Base-by-base conservation (phyloP, 768 basidiomycete species). In the Lactifluus volemus region DNA sequence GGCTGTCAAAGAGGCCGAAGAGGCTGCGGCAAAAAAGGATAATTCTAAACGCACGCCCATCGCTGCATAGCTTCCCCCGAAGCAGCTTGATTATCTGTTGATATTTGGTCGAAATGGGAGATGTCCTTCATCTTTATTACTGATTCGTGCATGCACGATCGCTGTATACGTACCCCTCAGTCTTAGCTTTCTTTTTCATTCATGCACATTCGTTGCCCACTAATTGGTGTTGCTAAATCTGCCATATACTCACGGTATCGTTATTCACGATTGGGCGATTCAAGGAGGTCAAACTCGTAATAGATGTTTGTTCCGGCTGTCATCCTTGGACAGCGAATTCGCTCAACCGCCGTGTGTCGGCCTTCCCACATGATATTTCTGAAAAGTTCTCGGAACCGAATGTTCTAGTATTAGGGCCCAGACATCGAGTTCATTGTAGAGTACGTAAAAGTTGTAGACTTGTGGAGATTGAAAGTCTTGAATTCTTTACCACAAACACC, bases 81-180 rank as follows among this genome's bases (percentile, higher is more conserved):
- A 19, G 51, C 49, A 39, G 21, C 53, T 30, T 63, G 19, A 38
- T 14, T 29, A 38, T 4, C 3, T 32, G 29, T 56, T 17, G 45
- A 21, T 42, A 30, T 45, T 34, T n/a, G 34, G 44, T 62, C 59
- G 14, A 49, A 49, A 44, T 49, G 19, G 25, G 36, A 51, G 50
- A 56, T 12, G 36, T 0, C 36, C 25, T 41, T n/a, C 30, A 36
- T 47, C 19, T 42, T 30, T 53, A 53, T 55, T 50, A 63, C 49
- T 54, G 48, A 55, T 61, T 54, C 30, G 42, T 39, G 29, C 47
- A 9, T 53, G 38, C 42, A 38, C 49, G 12, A 39, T 38, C 19
- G 47, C 84, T 88, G 86, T 85, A 85, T 45, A 87, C 88, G 1
- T 92, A 92, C 73, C 86, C 86, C 15, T 73, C 79, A 54, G 36